Evolutionary conservation across 192 early-diverging fungal genomes (phyloP).

Genomic region (Coemansia umbellata): DNA sequence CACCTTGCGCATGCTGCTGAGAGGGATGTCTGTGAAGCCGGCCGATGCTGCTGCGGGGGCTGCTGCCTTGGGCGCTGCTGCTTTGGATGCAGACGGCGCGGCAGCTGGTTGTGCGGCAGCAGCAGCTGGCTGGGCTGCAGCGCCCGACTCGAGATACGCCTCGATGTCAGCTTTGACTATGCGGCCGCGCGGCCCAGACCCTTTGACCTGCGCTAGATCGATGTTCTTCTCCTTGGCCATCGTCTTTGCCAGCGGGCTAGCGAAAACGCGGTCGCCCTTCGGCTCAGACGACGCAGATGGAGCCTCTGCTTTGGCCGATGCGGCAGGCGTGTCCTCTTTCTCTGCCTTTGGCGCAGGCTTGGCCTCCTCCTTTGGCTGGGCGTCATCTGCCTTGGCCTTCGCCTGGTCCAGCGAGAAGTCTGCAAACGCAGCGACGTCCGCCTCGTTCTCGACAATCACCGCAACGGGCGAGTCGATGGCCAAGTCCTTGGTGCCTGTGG

Average conservation of each 20-base stretch:
- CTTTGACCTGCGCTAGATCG: slow-evolving; percentile 69
- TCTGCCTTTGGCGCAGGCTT: slow-evolving; percentile 31
- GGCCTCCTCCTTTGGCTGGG: slow-evolving; percentile 25
- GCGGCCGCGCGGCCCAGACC: slow-evolving; percentile 86
- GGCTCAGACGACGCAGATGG: not conserved
- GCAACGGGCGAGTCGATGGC: slow-evolving; percentile 82
- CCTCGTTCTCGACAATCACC: slow-evolving; percentile 86
- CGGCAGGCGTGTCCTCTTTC: not conserved
- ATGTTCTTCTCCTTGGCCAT: slow-evolving; percentile 83
- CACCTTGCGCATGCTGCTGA: slow-evolving; percentile 76
- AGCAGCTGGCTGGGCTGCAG: slow-evolving; percentile 25
- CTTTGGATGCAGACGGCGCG: slow-evolving; percentile 34
- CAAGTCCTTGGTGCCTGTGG: slow-evolving; percentile 85
- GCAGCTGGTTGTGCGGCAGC: slow-evolving; percentile 24
- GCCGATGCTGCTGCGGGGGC: slow-evolving; percentile 11
- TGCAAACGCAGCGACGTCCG: slow-evolving; percentile 82
- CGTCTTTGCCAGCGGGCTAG: slow-evolving; percentile 81
- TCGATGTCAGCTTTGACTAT: slow-evolving; percentile 91
- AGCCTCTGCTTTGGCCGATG: slow-evolving; percentile 15
- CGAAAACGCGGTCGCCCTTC: slow-evolving; percentile 65
- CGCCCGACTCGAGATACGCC: slow-evolving; percentile 43
- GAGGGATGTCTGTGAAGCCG: slow-evolving; percentile 69
- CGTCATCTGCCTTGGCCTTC: slow-evolving; percentile 33
- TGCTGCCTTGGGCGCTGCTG: slow-evolving; percentile 44
- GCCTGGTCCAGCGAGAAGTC: slow-evolving; percentile 66